These are phyloP conservation scores for Hanseniaspora pseudoguilliermondii DNA, from an alignment of 805 yeast species.

Conservation along the genomic window DNA sequence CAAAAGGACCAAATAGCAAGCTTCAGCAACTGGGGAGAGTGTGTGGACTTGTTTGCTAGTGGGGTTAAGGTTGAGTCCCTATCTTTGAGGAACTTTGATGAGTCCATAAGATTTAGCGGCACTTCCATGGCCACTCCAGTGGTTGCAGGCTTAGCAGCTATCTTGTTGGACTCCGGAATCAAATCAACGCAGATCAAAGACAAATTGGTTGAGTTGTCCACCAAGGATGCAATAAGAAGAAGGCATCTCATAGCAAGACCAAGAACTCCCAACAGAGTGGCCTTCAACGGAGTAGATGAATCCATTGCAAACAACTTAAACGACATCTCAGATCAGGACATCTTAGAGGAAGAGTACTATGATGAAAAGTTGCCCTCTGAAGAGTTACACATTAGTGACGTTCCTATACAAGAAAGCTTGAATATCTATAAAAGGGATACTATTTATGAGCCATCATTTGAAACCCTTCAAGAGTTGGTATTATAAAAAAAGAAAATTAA, in stretches of 20 bases:
- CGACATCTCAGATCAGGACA: conserved; percentile 2
- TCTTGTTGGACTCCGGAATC: conserved; percentile 42
- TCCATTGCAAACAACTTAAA: conserved; percentile 16
- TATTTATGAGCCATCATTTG: conserved; percentile 5
- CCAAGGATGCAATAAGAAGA: conserved; percentile 36
- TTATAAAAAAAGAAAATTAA: background rate
- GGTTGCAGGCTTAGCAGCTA: conserved; percentile 53
- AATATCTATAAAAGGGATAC: background rate
- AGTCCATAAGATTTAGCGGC: conserved; percentile 39
- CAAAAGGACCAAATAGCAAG: conserved; percentile 52
- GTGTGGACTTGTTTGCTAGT: conserved; percentile 76
- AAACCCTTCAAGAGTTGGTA: background rate
- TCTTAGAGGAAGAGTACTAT: background rate
- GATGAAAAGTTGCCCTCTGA: background rate
- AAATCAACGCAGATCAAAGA: conserved; percentile 31
- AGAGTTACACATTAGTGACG: conserved; percentile 9
- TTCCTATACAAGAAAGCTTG: background rate
- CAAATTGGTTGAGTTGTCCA: conserved; percentile 34
- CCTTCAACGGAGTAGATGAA: conserved; percentile 27
- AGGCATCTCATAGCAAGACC: conserved; percentile 35
- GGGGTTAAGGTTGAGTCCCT: conserved; percentile 60
- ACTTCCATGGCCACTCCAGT: conserved; percentile 75
- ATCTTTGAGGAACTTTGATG: conserved; percentile 23
- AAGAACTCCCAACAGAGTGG: conserved; percentile 51
- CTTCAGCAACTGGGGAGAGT: conserved; percentile 88